A percentile compares a stretch with the other conserved stretches of the same genome.
Conservation (phyloP, 1,284 basidiomycete genomes). For the Cerioporus squamosus region DNA sequence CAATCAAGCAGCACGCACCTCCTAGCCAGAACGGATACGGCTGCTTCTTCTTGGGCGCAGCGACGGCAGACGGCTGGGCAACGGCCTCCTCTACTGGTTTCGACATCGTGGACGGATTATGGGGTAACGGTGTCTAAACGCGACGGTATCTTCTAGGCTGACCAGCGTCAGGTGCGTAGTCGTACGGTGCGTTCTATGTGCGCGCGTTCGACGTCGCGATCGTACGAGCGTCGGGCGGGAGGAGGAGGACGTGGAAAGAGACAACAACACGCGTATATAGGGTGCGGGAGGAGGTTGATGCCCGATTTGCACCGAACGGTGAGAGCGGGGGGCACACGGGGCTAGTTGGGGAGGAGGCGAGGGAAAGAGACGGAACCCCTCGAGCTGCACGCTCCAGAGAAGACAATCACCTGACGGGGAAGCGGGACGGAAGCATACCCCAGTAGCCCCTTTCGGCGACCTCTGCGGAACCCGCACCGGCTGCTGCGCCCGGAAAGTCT, state of each 20-base stretch:
- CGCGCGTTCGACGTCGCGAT: not conserved
- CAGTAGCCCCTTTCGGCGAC: not conserved
- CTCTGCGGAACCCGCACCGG: too few relatives aligned
- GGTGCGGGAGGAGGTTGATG: not conserved
- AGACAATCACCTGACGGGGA: conserved; percentile 19
- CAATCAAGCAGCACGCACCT: conserved; percentile 47
- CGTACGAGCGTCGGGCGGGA: conserved; percentile 13
- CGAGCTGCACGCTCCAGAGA: not conserved
- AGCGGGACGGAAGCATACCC: conserved; percentile 7
- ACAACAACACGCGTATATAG: conserved; percentile 21
- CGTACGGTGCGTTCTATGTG: not conserved
- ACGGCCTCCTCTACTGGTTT: conserved; percentile 19
- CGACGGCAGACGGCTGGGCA: conserved; percentile 10
- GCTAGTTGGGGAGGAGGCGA: conserved; percentile 3
- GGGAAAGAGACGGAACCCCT: conserved; percentile 16
- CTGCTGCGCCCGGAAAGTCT: too few relatives aligned
- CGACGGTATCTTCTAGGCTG: conserved; percentile 10
- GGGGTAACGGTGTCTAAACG: conserved; percentile 4
- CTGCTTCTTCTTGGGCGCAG: conserved; percentile 49
- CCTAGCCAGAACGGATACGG: conserved; percentile 86
- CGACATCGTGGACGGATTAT: conserved; percentile 17
- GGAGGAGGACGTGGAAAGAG: not conserved
- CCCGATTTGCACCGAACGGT: conserved; percentile 20
- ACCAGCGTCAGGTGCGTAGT: not conserved
- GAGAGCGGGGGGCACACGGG: conserved; percentile 17